phyloP scores from a whole-genome alignment of 164 flowering plant genomes.

The Vitis labrusca region DNA sequence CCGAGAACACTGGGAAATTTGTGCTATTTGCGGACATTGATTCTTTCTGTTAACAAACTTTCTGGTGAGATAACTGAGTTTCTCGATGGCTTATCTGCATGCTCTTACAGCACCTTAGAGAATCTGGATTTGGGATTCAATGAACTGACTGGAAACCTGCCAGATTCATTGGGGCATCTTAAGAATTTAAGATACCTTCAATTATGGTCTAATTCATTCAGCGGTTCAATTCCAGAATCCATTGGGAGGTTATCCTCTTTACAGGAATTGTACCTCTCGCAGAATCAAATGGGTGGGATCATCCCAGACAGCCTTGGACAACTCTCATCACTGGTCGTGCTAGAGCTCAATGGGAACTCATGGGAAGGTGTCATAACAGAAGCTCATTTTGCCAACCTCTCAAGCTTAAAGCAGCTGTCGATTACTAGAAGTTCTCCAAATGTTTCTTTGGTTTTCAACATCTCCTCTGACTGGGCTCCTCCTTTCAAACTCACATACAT shows the following conservation, averaged over 20 bases:
- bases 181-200: constrained; percentile 2
- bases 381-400: constrained; percentile 10
- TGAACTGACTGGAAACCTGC: constrained; percentile 9
- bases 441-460: neutral
- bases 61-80: constrained; percentile 5
- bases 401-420: too few species aligned
- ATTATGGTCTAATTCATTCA: constrained; percentile 7
- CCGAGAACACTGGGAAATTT: constrained; percentile 8
- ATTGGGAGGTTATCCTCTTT: constrained; percentile 13
- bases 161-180: constrained; percentile 10
- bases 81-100: neutral
- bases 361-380: constrained; percentile 21
- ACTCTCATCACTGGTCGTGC: constrained; percentile 4
- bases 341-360: constrained; percentile 8
- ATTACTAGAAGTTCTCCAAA: neutral
- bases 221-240: constrained; percentile 16
- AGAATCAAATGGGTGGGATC: constrained; percentile 10
- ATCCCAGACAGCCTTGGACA: constrained; percentile 17
- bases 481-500: too few species aligned
- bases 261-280: neutral
- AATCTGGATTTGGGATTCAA: constrained; percentile 7
- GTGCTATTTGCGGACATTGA: constrained; percentile 1
- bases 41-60: neutral
- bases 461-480: constrained; percentile 5
- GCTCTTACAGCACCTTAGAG: constrained; percentile 2